Evolutionary conservation across 345 rosid species (phyloP), one percentile per base, ranked within the genome.

Genomic region (Lepidium sativum): DNA sequence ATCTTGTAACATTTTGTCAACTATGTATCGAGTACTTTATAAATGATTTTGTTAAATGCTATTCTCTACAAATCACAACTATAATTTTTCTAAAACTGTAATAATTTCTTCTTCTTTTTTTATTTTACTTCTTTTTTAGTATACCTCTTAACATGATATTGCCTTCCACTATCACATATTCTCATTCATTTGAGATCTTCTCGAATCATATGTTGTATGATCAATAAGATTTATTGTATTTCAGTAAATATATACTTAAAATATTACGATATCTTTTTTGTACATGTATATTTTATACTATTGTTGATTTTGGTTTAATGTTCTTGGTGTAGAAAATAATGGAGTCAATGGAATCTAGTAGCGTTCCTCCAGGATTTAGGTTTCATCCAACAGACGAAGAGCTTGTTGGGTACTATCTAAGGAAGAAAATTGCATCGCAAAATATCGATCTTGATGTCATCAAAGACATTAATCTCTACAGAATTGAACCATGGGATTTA

Each of bases 401-500:
- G 73, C 95, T 92, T 38, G 97, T 89, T 13, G 98, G 98, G 1
- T 92, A 92, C 73, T 92, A 92, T 74, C 81, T 92, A 55, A 83
- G 95, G 81, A 92, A 92, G 86, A 92, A 92, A 59, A 80, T 89
- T 9, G 95, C 89, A 5, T 87, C 95, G 0, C 98, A 92, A 70
- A 92, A 92, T 83, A 89, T 92, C 11, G 98, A 92, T 79, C 95
- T 92, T 20, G 92, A 92, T 73, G 96, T 92, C 49, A 92, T 92
- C 58, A 82, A 88, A 85, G 91, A 89, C 68, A 85, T 92, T 0
- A 97, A 92, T 80, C 89, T 92, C 21, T 92, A 92, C 73, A 77
- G 88, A 71, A 89, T 89, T 64, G 96, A 92, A 67, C 98, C 98
- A 33, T 92, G 98, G 97, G 97, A 92, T 82, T 92, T 92, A 48